Evolutionary conservation across 225 moss, liverwort and hornwort genomes (phyloP), one percentile per base, ranked within the genome.

Genomic region (Sphagnum tenellum): DNA sequence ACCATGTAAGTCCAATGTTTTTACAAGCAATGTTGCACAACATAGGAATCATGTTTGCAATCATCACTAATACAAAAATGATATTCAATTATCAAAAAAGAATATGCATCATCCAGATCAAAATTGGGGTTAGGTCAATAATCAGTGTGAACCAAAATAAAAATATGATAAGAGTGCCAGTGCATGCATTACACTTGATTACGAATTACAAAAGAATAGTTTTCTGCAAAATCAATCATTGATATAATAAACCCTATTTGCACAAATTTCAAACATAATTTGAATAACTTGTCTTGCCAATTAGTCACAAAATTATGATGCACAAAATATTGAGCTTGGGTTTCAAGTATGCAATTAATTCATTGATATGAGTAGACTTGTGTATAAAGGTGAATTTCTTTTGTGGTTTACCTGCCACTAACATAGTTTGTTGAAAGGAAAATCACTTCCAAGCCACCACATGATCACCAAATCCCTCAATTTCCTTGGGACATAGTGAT

Each of bases 181-280:
- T 64, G 63, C 48, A 64, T 64, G 7, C 3, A 4, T 3, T 50
- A 49, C 10, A 64, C 63, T 49, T 50, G 49, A 50, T 64, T 64
- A 0, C 49, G 63, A 4, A 64, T 13, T 50, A 12, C 13, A 12
- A 64, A 49, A 47, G 0, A 10, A 12, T 64, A 6, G 49, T 64
- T 50, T 8, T 64, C 9, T 7, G 48, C 63, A 50, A 64, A 52
- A 9, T 52, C 52, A 6, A 52, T 9, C 52, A 52, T 9, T 52
- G 52, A 52, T 5, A 52, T 9, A 5, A 52, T 0, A 6, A 52
- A 6, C 6, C 2, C 2, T 6, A 2, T 0, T 5, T 6, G 2
- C 7, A 52, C 0, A 52, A 0, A 5, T 2, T 5, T 52, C 7
- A 52, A 9, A 9, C 52, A 52, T 9, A 5, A 6, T 52, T 52